Evolutionary conservation across 2,329 filamentous ascomycete genomes (phyloP).

Genomic region (Beauveria bassiana): DNA sequence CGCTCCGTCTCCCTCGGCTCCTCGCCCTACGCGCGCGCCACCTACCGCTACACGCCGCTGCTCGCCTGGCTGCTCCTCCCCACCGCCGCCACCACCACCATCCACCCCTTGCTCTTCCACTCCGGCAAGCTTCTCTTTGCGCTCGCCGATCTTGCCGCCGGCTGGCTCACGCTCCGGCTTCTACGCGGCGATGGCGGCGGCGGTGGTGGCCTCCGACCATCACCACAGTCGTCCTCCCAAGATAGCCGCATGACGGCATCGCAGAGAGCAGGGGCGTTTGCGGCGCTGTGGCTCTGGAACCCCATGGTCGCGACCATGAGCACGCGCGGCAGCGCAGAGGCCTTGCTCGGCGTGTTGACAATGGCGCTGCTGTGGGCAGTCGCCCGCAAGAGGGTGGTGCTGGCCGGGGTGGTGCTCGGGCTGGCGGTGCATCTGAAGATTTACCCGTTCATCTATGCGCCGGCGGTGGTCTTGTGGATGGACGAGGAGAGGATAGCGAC

Average conservation of each 20-base stretch:
- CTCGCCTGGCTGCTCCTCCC: constrained; percentile 87
- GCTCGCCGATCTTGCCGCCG: constrained; percentile 72
- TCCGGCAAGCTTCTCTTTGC: constrained; percentile 88
- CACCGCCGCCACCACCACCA: constrained; percentile 17
- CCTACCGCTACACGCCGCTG: constrained; percentile 93
- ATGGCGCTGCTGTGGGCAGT: constrained; percentile 79
- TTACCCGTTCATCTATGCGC: constrained; percentile 93
- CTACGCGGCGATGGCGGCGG: constrained; percentile 11
- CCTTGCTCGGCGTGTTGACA: constrained; percentile 77
- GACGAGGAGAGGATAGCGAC: constrained; percentile 42
- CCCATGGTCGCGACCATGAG: constrained; percentile 98
- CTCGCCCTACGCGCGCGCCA: constrained; percentile 82
- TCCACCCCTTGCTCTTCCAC: constrained; percentile 55
- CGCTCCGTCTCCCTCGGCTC: constrained; percentile 60
- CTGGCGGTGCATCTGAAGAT: constrained; percentile 95
- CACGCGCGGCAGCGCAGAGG: constrained; percentile 89
- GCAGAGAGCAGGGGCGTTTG: constrained; percentile 61
- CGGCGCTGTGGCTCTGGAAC: constrained; percentile 88
- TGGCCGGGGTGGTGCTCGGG: constrained; percentile 72
- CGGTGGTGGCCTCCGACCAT: too few relatives aligned
- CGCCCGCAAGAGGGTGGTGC: constrained; percentile 47
- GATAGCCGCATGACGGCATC: constrained; percentile 31
- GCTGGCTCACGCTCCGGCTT: constrained; percentile 58
- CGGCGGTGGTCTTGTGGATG: constrained; percentile 74
- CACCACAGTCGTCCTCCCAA: neutral